These are phyloP conservation scores for Xylaria flabelliformis DNA, from an alignment of 495 filamentous ascomycete species.

Conservation along the genomic window DNA sequence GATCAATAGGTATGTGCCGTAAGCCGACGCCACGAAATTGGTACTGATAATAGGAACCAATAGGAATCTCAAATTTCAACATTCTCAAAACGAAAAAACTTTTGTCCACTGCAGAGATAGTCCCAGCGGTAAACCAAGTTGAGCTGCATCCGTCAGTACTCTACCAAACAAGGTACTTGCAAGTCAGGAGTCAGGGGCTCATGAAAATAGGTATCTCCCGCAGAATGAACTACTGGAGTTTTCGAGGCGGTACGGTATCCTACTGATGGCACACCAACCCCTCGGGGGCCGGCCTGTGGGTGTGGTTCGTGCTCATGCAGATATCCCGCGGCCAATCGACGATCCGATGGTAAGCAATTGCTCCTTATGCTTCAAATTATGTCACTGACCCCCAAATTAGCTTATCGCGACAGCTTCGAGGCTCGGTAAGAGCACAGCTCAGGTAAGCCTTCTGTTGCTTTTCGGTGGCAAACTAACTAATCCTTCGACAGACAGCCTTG, in stretches of 20 bases:
- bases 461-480: slow-evolving; percentile 12
- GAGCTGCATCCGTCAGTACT: slow-evolving; percentile 47
- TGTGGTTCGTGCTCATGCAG: slow-evolving; percentile 38
- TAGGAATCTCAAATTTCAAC: slow-evolving; percentile 50
- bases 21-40: slow-evolving; percentile 17
- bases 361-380: slow-evolving; percentile 17
- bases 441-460: slow-evolving; percentile 30
- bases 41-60: neutral
- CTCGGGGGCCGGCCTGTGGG: slow-evolving; percentile 52
- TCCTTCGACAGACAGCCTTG: slow-evolving; percentile 44
- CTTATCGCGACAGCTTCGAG: slow-evolving; percentile 36
- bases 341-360: slow-evolving; percentile 32
- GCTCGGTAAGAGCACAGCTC: slow-evolving; percentile 37
- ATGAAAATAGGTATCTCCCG: slow-evolving; percentile 42
- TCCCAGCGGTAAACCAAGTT: slow-evolving; percentile 49
- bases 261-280: slow-evolving; percentile 72
- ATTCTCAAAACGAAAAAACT: slow-evolving; percentile 42
- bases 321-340: slow-evolving; percentile 40
- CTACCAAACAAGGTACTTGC: slow-evolving; percentile 13
- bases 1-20: slow-evolving; percentile 40
- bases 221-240: slow-evolving; percentile 56
- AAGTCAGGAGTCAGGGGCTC: slow-evolving; percentile 17
- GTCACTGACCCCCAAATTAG: slow-evolving; percentile 28
- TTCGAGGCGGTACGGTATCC: slow-evolving; percentile 61
- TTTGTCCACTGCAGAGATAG: slow-evolving; percentile 39